phyloP scores from a whole-genome alignment of 2,329 filamentous ascomycete genomes.

The Anthostomella pinea region DNA sequence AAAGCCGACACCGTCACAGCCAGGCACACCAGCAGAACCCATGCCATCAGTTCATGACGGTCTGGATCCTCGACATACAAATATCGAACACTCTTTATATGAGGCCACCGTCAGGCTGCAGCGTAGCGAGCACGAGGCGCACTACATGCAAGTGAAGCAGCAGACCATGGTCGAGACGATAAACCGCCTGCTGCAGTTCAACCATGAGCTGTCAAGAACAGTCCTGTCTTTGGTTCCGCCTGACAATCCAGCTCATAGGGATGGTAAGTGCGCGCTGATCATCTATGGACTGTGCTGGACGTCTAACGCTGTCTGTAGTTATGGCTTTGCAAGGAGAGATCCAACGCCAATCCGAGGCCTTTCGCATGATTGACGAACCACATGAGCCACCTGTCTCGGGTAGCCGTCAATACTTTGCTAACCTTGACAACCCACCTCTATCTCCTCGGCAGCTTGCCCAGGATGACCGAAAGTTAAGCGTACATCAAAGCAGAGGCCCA shows the following conservation, averaged over 20 bases:
- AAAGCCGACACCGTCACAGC: conserved; percentile 73
- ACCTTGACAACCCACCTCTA: conserved; percentile 72
- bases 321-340: conserved; percentile 57
- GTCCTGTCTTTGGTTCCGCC: conserved; percentile 71
- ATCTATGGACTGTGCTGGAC: no score
- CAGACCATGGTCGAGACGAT: conserved; percentile 80
- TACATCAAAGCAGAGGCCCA: conserved; percentile 52
- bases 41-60: conserved; percentile 70
- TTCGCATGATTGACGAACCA: conserved; percentile 58
- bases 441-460: conserved; percentile 85
- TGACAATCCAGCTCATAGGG: conserved; percentile 75
- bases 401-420: conserved; percentile 64
- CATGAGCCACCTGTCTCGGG: conserved; percentile 65
- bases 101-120: conserved; percentile 74
- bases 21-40: conserved; percentile 80
- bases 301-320: no score
- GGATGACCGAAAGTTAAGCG: conserved; percentile 75
- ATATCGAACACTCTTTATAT: conserved; percentile 78
- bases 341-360: conserved; percentile 57
- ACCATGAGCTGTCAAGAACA: conserved; percentile 76
- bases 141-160: conserved; percentile 76
- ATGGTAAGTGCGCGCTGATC: conserved; percentile 74
- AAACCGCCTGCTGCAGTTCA: conserved; percentile 68
- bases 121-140: conserved; percentile 79
- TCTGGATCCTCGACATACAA: conserved; percentile 69